Evolutionary conservation across 257 asterid genomes (phyloP), one percentile per base, ranked within the genome.

Genomic region (Penstemon barbatus): DNA sequence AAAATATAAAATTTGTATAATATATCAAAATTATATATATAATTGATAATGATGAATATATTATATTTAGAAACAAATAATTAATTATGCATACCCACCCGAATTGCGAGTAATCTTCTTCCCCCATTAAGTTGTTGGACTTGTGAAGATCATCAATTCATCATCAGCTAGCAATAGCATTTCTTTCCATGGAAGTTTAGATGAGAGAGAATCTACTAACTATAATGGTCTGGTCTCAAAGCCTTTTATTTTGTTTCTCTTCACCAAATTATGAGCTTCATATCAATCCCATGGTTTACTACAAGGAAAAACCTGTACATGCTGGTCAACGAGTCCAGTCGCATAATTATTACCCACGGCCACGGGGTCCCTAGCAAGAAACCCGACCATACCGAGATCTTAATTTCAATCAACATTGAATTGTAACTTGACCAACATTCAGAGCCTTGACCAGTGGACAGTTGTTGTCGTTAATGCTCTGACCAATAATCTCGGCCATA

Each of bases 121-220:
- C 81, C 2, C 96, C 96, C 81, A 90, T 50, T 10, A 41, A 68
- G 18, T 74, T 71, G 68, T 45, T 43, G 5, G 76, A 43, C 59
- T 12, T 59, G 6, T 52, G 78, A 8, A 13, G 42, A 12, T 86
- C 18, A 15, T 15, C 18, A 15, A 15, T 15, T 15, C 18, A 15
- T 15, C 18, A 15, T 0, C 18, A 15, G 18, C 18, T 15, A 15
- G 18, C 18, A 15, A 15, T 15, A 15, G 18, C 18, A 15, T 15
- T 15, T 15, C 18, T 71, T 90, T 90, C 97, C 96, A 90, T 2
- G 97, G 96, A 60, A 90, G 96, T 43, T 90, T 88, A 12, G 85
- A 76, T 8, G 97, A 83, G 77, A 90, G 97, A 83, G 77, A 90
- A 90, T 64, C 97, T 72, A 51, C 60, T 72, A 8, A 46, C 97